Evolutionary conservation across 768 basidiomycete genomes (phyloP).

Genomic region (Russula vinacea): DNA sequence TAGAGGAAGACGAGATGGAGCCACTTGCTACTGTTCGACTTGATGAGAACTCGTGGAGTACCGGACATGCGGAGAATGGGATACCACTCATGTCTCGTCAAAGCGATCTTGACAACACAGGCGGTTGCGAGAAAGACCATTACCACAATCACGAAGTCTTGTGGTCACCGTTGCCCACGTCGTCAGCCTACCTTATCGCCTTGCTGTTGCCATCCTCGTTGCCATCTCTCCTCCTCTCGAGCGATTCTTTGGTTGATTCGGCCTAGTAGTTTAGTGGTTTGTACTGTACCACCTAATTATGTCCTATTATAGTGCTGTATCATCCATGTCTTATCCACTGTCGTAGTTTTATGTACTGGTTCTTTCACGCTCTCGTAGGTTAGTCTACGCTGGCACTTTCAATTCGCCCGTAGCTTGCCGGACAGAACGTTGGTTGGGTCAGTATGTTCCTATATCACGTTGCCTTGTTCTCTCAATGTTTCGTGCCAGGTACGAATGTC

Average conservation of each 20-base stretch:
- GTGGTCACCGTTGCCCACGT: constrained; percentile 17
- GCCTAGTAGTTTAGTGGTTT: not conserved
- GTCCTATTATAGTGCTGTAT: not conserved
- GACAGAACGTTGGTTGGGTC: not conserved
- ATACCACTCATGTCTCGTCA: not conserved
- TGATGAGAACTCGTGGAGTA: constrained; percentile 13
- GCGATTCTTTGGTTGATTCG: constrained; percentile 20
- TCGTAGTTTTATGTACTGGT: constrained; percentile 5
- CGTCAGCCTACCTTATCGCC: constrained; percentile 29
- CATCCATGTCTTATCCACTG: not conserved
- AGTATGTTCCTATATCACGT: not conserved
- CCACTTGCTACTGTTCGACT: not conserved
- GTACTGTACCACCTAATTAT: not conserved
- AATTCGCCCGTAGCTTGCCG: not conserved
- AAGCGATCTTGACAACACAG: not conserved
- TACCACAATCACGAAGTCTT: constrained; percentile 3
- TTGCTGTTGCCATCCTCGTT: constrained; percentile 25
- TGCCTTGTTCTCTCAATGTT: not conserved
- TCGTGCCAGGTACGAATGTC: not conserved
- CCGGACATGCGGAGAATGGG: constrained; percentile 20
- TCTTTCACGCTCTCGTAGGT: not conserved
- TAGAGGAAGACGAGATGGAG: constrained; percentile 36
- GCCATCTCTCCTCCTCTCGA: constrained; percentile 29
- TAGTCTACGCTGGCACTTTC: not conserved
- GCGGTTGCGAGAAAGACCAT: not conserved